phyloP scores from a whole-genome alignment of 2,329 filamentous ascomycete species.

The Talaromyces sp. region DNA sequence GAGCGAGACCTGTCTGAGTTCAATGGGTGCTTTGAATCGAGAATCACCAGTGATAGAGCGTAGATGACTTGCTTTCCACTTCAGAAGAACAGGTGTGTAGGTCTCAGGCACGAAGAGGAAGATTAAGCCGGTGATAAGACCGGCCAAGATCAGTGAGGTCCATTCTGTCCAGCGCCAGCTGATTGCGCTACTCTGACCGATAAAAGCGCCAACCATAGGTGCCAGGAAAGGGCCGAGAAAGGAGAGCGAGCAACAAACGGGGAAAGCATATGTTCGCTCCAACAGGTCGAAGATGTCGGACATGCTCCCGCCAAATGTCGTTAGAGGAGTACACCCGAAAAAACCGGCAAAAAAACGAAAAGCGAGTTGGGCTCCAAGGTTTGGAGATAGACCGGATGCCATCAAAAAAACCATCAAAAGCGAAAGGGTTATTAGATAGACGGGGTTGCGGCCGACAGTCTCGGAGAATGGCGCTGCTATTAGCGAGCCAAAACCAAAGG shows the following conservation, averaged over 20 bases:
- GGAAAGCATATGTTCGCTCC: slow-evolving; percentile 50
- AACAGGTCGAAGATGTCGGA: slow-evolving; percentile 60
- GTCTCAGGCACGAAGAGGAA: slow-evolving; percentile 43
- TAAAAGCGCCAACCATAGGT: slow-evolving; percentile 48
- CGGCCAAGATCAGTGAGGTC: slow-evolving; percentile 47
- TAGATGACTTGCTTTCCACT: slow-evolving; percentile 8
- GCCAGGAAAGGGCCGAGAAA: slow-evolving; percentile 35
- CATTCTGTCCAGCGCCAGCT: slow-evolving; percentile 53
- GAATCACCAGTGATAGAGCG: slow-evolving; percentile 8
- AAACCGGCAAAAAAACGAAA: slow-evolving; percentile 58
- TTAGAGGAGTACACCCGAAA: slow-evolving; percentile 61
- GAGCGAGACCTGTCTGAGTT: slow-evolving; percentile 39
- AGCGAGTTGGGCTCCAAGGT: neutral
- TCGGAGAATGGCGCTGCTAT: slow-evolving; percentile 48
- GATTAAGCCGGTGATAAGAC: slow-evolving; percentile 39
- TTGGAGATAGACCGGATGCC: neutral
- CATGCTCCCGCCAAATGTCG: slow-evolving; percentile 64
- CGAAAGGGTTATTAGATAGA: slow-evolving; percentile 44
- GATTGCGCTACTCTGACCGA: slow-evolving; percentile 35
- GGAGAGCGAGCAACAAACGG: slow-evolving; percentile 28
- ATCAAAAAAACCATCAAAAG: slow-evolving; percentile 23
- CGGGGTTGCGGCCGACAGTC: slow-evolving; percentile 44
- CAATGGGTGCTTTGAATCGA: slow-evolving; percentile 44
- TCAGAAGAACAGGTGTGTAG: slow-evolving; percentile 8
- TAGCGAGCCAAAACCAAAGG: slow-evolving; percentile 46